These are phyloP conservation scores for Castanea crenata DNA, from an alignment of 306 rosid species.

Conservation along the genomic window DNA sequence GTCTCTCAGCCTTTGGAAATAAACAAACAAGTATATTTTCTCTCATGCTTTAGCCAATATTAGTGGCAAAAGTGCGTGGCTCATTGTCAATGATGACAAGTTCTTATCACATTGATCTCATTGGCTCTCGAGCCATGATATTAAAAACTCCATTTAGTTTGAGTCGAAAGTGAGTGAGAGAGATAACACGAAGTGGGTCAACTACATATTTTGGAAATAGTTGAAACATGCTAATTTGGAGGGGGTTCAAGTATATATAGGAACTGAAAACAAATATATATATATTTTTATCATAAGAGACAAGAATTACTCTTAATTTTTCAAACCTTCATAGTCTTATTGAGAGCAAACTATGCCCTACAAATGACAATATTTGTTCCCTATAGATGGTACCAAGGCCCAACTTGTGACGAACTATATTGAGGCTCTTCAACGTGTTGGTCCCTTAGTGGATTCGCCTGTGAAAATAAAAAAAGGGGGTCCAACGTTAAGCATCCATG, in stretches of 20 bases:
- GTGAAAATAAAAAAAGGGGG: conserved; percentile 27
- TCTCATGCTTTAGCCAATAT: neutral
- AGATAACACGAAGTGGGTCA: conserved; percentile 2
- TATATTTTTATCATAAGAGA: neutral
- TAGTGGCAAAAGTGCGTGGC: conserved; percentile 22
- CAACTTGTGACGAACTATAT: conserved; percentile 12
- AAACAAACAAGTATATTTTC: neutral
- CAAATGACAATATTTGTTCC: conserved; percentile 42
- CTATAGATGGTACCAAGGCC: conserved; percentile 31
- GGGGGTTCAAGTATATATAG: conserved; percentile 16
- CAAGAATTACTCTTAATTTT: conserved; percentile 11
- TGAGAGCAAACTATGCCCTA: conserved; percentile 24
- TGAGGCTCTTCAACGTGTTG: conserved; percentile 24
- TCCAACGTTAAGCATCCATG: conserved; percentile 42
- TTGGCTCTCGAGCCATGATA: no score
- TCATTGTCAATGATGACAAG: conserved; percentile 22
- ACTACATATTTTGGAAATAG: neutral
- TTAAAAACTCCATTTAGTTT: neutral
- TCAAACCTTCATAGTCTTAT: conserved; percentile 13
- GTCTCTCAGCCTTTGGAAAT: neutral
- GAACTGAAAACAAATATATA: neutral
- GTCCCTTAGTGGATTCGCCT: conserved; percentile 18
- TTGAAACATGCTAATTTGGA: conserved; percentile 18
- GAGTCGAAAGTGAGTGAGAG: neutral
- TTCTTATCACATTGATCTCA: conserved; percentile 16